Percentiles rank a stretch among this genome's conserved stretches.
These are phyloP conservation scores for Letharia lupina DNA, from an alignment of 495 filamentous ascomycete species.

Conservation along the genomic window DNA sequence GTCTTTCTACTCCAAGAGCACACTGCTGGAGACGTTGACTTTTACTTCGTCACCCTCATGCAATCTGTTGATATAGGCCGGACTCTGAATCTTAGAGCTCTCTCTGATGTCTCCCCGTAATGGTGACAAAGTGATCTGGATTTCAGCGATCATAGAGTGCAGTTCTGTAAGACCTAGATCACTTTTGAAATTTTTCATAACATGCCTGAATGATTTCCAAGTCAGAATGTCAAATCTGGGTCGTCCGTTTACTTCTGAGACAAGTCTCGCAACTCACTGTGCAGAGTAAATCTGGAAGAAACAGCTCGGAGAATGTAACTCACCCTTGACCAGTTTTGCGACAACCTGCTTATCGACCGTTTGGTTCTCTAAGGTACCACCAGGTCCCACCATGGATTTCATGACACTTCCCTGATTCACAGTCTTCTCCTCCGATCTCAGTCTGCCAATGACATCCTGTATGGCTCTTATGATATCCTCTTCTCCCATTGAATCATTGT, in stretches of 20 bases:
- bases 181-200: neutral
- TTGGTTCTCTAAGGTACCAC: slow-evolving; percentile 45
- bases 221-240: neutral
- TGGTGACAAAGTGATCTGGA: neutral
- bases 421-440: slow-evolving; percentile 39
- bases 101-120: neutral
- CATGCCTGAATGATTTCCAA: neutral
- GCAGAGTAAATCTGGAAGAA: neutral
- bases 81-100: neutral
- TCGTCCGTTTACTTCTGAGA: neutral
- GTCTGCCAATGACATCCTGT: slow-evolving; percentile 33
- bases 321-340: slow-evolving; percentile 32
- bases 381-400: slow-evolving; percentile 40
- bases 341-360: slow-evolving; percentile 45
- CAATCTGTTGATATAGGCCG: neutral
- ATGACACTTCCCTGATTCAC: slow-evolving; percentile 40
- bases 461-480: slow-evolving; percentile 45
- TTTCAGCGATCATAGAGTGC: neutral
- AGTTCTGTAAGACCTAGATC: neutral
- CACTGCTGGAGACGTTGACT: neutral
- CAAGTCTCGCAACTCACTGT: neutral
- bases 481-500: slow-evolving; percentile 41
- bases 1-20: neutral
- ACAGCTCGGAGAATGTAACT: slow-evolving; percentile 2
- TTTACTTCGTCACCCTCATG: neutral